These are phyloP conservation scores for Penicillium nordicum DNA, from an alignment of 2,329 filamentous ascomycete genomes.

Conservation along the genomic window DNA sequence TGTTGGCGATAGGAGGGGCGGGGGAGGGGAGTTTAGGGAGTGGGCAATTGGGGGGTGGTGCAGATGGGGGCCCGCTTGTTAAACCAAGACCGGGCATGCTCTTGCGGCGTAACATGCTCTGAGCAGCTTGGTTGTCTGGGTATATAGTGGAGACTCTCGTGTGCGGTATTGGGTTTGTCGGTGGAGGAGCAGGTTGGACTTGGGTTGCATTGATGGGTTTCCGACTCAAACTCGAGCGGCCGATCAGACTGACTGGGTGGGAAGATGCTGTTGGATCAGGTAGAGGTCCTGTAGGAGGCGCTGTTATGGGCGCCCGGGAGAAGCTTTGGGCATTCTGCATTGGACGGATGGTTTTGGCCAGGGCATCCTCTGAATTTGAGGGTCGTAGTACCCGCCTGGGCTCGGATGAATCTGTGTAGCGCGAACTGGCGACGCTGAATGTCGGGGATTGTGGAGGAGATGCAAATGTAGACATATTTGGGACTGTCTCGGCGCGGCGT, in stretches of 20 bases:
- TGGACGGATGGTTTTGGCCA: conserved; percentile 18
- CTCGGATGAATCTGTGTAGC: conserved; percentile 22
- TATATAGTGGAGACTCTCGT: conserved; percentile 15
- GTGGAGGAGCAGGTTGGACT: conserved; percentile 3
- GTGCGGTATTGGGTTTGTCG: conserved; percentile 11
- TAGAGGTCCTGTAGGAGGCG: conserved; percentile 10
- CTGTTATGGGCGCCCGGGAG: conserved; percentile 16
- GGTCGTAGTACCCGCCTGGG: conserved; percentile 24
- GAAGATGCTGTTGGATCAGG: conserved; percentile 14
- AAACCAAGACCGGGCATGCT: conserved; percentile 35
- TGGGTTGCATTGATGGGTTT: conserved; percentile 8
- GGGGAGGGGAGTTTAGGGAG: conserved; percentile 33
- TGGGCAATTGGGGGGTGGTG: conserved; percentile 34
- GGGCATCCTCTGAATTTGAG: conserved; percentile 31
- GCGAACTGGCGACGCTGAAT: conserved; percentile 25
- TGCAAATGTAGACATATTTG: conserved; percentile 24
- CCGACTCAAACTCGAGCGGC: conserved; percentile 14
- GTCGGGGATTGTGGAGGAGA: conserved; percentile 35
- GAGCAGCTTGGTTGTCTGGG: conserved; percentile 6
- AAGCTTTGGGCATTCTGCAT: conserved; percentile 11
- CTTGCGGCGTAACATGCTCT: conserved; percentile 29
- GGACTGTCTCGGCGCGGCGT: conserved; percentile 15
- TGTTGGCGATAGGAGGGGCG: conserved; percentile 19
- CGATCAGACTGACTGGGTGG: conserved; percentile 23
- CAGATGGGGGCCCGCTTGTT: conserved; percentile 28